Base-by-base conservation (phyloP, 2,329 filamentous ascomycete genomes). In the Sphaceloma murrayae region DNA sequence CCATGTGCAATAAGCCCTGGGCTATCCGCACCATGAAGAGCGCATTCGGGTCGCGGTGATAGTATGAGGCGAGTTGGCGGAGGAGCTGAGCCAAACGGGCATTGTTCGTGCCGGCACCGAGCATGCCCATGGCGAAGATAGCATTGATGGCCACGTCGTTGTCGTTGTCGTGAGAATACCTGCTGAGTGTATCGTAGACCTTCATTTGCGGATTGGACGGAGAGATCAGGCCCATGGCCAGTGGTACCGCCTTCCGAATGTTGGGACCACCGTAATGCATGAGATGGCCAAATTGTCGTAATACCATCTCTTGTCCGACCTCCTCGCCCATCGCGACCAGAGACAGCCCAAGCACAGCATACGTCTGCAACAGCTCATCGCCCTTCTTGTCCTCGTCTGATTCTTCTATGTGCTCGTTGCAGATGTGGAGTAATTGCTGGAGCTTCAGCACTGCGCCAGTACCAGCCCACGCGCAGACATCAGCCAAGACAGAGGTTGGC, bases 131-230 rank as follows among this genome's bases (percentile, higher is more conserved):
- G 54, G 91, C 88, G 59, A 98, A 98, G 60, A 98, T 98, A 57
- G 91, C 87, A 60, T 96, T 98, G 65, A 98, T 84, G 29, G 91
- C 91, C 34, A 98, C 91, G 58, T 98, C 91, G 50, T 89, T 93
- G 67, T 98, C 91, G 54, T 91, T 98, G 69, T 98, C 91, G 74
- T 98, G 91, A 52, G 84, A 93, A 74, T 98, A 98, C 59, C 91
- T 76, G 42, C 91, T 98, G 8, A 98, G 72, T 1, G 91, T 98
- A 63, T 98, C 91, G 69, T 98, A 98, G 36, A 98, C 85, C 73
- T 96, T 98, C 89, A 98, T 98, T 63, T 98, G 93, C 8, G 91
- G 91, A 68, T 98, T 98, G 68, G 87, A 95, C 9, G 93, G 86
- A 66, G 85, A 94, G 59, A 98, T 82, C 45, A 98, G 75, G 57